Conservation (phyloP, 2,329 filamentous ascomycete species). For the Stachybotrys echinatus region DNA sequence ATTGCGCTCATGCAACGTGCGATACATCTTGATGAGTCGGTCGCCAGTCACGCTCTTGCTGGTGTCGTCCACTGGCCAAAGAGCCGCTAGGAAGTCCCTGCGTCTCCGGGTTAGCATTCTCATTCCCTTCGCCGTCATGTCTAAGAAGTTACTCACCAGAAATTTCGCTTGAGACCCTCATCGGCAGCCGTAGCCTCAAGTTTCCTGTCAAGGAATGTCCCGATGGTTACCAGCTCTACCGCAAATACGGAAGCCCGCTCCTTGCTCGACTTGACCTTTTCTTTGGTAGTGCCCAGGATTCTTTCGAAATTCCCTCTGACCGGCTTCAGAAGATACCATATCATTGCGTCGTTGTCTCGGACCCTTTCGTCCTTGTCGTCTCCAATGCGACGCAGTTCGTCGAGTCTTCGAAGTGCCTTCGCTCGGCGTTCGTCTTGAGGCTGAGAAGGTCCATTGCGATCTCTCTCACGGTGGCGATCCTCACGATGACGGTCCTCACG, state of each 20-base stretch:
- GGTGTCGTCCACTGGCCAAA: conserved; percentile 42
- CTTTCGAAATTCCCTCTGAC: conserved; percentile 55
- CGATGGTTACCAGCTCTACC: conserved; percentile 54
- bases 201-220: conserved; percentile 52
- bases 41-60: conserved; percentile 37
- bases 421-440: conserved; percentile 34
- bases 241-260: conserved; percentile 58
- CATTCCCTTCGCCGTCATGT: neutral
- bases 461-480: conserved; percentile 15
- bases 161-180: conserved; percentile 39
- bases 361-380: conserved; percentile 45
- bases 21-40: conserved; percentile 39
- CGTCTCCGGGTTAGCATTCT: conserved; percentile 11
- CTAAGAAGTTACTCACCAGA: conserved; percentile 36
- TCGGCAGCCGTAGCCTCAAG: conserved; percentile 35
- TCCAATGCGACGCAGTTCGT: conserved; percentile 38
- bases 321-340: conserved; percentile 49
- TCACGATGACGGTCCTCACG: conserved; percentile 18
- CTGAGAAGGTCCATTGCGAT: conserved; percentile 17
- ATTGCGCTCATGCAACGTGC: conserved; percentile 29
- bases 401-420: conserved; percentile 33
- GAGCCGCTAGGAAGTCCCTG: conserved; percentile 39
- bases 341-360: conserved; percentile 39
- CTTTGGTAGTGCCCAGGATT: conserved; percentile 56
- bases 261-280: conserved; percentile 57